These are phyloP conservation scores for Nevesoporus exiguus DNA, from an alignment of 768 basidiomycete genomes.

Conservation along the genomic window DNA sequence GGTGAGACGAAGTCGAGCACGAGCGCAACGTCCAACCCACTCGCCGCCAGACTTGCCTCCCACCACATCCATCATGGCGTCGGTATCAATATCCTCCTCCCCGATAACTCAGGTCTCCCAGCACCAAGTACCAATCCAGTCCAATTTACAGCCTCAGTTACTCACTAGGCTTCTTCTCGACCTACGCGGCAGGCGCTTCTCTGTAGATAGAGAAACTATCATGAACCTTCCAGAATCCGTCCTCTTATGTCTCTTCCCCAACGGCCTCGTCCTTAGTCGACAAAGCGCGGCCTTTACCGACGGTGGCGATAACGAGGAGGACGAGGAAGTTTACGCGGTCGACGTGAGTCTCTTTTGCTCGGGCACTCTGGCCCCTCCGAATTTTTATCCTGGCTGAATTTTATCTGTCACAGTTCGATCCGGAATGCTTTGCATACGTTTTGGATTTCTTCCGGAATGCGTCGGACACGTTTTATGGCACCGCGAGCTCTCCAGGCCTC, in stretches of 20 bases:
- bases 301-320: conserved; percentile 70
- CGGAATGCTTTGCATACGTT: conserved; percentile 92
- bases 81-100: conserved; percentile 45
- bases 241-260: conserved; percentile 93
- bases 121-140: conserved; percentile 51
- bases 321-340: conserved; percentile 92
- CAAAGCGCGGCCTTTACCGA: conserved; percentile 76
- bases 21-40: conserved; percentile 13
- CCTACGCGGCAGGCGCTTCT: conserved; percentile 85
- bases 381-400: neutral
- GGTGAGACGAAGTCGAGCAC: conserved; percentile 23
- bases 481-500: conserved; percentile 64
- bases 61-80: conserved; percentile 34
- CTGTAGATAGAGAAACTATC: conserved; percentile 94
- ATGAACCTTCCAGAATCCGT: conserved; percentile 99
- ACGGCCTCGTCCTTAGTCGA: conserved; percentile 89
- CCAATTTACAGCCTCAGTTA: conserved; percentile 80
- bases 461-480: conserved; percentile 90
- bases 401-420: conserved; percentile 73
- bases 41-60: conserved; percentile 8
- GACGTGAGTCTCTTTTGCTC: conserved; percentile 64
- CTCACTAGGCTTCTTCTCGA: conserved; percentile 88
- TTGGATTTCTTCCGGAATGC: conserved; percentile 88
- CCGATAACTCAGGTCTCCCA: conserved; percentile 58
- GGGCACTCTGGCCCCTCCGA: neutral